phyloP scores from a whole-genome alignment of 2,329 filamentous ascomycete genomes.

The Trichoderma guizhouense region DNA sequence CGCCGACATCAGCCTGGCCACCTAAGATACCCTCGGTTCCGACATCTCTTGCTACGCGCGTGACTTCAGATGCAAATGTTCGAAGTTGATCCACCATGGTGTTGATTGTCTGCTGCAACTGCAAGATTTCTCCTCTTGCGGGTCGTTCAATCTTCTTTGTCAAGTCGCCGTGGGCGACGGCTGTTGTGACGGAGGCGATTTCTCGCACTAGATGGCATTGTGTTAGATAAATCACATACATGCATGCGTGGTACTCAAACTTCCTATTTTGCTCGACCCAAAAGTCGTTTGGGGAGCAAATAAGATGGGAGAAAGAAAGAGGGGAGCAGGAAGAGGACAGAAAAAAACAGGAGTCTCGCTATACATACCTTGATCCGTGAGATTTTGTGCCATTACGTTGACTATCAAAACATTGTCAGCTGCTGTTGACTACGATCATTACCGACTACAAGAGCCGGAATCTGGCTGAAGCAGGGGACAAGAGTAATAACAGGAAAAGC shows the following conservation, averaged over 20 bases:
- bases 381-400: constrained; percentile 79
- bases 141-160: constrained; percentile 82
- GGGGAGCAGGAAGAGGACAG: background rate
- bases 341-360: too few relatives aligned
- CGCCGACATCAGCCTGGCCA: constrained; percentile 78
- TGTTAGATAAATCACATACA: constrained; percentile 10
- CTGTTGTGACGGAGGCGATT: constrained; percentile 80
- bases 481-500: background rate
- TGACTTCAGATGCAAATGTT: constrained; percentile 81
- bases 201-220: constrained; percentile 59
- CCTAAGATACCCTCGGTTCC: constrained; percentile 80
- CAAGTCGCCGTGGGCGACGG: constrained; percentile 77
- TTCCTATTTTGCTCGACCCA: background rate
- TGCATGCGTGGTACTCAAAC: background rate
- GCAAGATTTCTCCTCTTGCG: constrained; percentile 76
- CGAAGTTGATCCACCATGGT: constrained; percentile 85
- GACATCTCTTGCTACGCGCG: constrained; percentile 77
- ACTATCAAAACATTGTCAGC: constrained; percentile 43
- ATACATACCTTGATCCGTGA: constrained; percentile 65
- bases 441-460: background rate
- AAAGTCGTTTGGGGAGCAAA: background rate
- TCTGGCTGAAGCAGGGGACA: background rate
- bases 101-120: constrained; percentile 82
- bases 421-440: background rate
- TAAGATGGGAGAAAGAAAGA: background rate